These are phyloP conservation scores for Hortiboletus flavorubellus DNA, from an alignment of 768 basidiomycete genomes.

Conservation along the genomic window DNA sequence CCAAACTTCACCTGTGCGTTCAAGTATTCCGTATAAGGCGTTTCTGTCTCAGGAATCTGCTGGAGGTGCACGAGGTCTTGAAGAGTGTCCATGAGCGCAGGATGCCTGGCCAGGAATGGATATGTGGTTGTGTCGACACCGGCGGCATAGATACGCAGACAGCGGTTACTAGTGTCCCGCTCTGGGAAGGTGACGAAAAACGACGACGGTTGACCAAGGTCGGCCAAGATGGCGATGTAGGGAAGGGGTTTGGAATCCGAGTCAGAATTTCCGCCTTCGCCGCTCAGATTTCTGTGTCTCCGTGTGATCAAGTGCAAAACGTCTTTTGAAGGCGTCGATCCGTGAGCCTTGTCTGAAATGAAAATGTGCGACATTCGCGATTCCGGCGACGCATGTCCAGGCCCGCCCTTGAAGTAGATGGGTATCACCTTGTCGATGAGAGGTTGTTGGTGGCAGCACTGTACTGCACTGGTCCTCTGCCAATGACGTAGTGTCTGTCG, in stretches of 20 bases:
- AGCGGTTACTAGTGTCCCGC: not conserved
- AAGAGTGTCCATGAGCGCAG: not conserved
- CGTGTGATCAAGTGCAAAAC: not conserved
- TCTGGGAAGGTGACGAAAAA: slow-evolving; percentile 3
- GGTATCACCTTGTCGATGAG: slow-evolving; percentile 12
- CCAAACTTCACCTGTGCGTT: slow-evolving; percentile 3
- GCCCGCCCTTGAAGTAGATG: slow-evolving; percentile 7
- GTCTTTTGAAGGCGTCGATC: not conserved
- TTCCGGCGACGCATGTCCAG: no score
- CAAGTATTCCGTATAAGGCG: not conserved
- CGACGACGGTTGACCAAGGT: not conserved
- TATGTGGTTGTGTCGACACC: not conserved
- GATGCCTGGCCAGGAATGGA: slow-evolving; percentile 5
- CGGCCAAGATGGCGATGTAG: slow-evolving; percentile 10
- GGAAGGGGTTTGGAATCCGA: not conserved
- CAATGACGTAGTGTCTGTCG: slow-evolving; percentile 5
- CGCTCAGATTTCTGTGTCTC: not conserved
- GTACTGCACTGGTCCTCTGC: slow-evolving; percentile 16
- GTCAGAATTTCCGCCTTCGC: not conserved
- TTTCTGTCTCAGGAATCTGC: not conserved
- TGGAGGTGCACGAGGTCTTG: not conserved
- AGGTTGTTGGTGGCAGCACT: slow-evolving; percentile 11
- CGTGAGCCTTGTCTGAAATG: slow-evolving; percentile 14
- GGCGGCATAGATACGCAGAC: slow-evolving; percentile 6
- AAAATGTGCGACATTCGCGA: slow-evolving; percentile 13